Percentiles rank a stretch among this genome's conserved stretches.
These are phyloP conservation scores for Saussurea involucrata DNA, from an alignment of 129 eudicot genomes.

Conservation along the genomic window DNA sequence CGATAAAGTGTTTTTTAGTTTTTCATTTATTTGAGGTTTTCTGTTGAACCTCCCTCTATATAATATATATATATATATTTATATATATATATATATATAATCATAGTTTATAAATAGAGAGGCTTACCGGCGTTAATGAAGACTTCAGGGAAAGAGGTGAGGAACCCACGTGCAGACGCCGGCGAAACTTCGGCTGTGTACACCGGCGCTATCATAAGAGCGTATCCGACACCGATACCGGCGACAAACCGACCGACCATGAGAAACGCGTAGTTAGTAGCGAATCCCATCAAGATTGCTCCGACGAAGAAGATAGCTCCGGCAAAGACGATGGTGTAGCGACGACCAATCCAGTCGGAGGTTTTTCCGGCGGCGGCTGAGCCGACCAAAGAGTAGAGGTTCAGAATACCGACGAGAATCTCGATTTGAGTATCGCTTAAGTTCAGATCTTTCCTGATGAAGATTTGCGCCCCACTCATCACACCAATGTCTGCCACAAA, in stretches of 20 bases:
- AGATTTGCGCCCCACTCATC: conserved; percentile 71
- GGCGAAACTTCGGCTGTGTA: conserved; percentile 68
- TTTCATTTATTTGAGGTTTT: too few relatives aligned
- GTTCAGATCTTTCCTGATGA: conserved; percentile 28
- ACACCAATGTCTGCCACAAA: conserved; percentile 61
- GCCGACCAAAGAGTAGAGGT: conserved; percentile 54
- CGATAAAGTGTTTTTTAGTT: too few relatives aligned
- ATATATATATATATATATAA: too few relatives aligned
- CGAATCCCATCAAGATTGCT: conserved; percentile 70
- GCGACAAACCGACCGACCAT: conserved; percentile 75
- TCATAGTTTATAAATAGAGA: background rate
- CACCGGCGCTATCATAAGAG: conserved; percentile 68
- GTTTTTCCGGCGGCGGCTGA: conserved; percentile 63
- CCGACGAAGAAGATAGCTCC: conserved; percentile 58
- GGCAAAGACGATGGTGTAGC: conserved; percentile 60
- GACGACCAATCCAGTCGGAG: conserved; percentile 75
- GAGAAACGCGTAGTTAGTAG: conserved; percentile 53
- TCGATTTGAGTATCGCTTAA: conserved; percentile 38
- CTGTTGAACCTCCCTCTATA: too few relatives aligned
- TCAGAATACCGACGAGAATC: conserved; percentile 49
- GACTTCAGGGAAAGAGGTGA: conserved; percentile 69
- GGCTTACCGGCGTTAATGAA: conserved; percentile 46
- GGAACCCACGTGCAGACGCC: conserved; percentile 66
- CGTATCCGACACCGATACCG: conserved; percentile 70
- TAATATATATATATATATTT: too few relatives aligned